Evolutionary conservation across 148 eudicot genomes (phyloP).

Genomic region (Simmondsia chinensis): DNA sequence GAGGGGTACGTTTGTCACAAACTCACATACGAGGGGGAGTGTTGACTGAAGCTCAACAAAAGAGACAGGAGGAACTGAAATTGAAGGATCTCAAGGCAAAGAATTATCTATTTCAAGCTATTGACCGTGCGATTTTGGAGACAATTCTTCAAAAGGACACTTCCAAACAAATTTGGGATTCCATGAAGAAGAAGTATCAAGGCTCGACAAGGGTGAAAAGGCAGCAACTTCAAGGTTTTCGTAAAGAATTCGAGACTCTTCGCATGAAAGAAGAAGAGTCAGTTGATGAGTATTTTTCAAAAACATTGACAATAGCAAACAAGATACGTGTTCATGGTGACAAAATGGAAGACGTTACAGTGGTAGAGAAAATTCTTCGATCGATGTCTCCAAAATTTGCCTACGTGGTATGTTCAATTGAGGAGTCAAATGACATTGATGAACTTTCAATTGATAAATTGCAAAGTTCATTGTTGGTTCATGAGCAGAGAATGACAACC

Average conservation of each 20-base stretch:
- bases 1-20: no score
- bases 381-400: background rate
- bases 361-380: conserved; percentile 1
- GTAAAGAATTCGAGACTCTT: background rate
- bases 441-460: no score
- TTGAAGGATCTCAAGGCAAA: no score
- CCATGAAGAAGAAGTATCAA: background rate
- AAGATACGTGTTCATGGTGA: background rate
- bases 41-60: no score
- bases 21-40: no score
- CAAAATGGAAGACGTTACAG: background rate
- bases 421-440: no score
- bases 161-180: no score
- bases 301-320: background rate
- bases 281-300: background rate
- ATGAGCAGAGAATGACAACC: no score
- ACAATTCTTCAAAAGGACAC: no score
- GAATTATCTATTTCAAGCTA: no score
- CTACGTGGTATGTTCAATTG: conserved; percentile 1
- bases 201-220: background rate
- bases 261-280: background rate
- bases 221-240: background rate
- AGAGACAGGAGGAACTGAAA: no score
- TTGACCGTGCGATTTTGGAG: background rate
- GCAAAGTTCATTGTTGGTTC: no score